Evolutionary conservation across 345 rosid species (phyloP).

Genomic region (Dipteronia dyeriana): DNA sequence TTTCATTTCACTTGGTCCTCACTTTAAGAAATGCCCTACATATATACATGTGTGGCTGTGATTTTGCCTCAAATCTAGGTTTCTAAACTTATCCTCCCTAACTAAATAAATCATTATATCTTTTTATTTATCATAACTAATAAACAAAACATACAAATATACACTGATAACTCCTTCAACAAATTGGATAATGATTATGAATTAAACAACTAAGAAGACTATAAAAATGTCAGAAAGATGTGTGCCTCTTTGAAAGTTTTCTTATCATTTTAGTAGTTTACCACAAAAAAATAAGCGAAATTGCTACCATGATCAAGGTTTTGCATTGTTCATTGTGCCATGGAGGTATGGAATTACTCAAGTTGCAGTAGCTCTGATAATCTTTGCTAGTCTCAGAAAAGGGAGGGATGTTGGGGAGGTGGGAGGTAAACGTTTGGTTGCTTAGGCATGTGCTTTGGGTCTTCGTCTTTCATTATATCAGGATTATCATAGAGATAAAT

Average conservation of each 20-base stretch:
- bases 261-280: too few relatives aligned
- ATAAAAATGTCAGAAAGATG: neutral
- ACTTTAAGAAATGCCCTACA: too few relatives aligned
- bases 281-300: too few relatives aligned
- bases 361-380: slow-evolving; percentile 6
- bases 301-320: neutral
- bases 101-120: too few relatives aligned
- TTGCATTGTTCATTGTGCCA: neutral
- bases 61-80: too few relatives aligned
- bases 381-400: neutral
- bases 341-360: neutral
- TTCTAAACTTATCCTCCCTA: too few relatives aligned
- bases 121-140: too few relatives aligned
- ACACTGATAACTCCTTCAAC: too few relatives aligned
- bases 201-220: neutral
- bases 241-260: too few relatives aligned
- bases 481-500: slow-evolving; percentile 14
- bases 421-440: neutral
- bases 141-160: too few relatives aligned
- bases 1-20: too few relatives aligned
- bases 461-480: neutral
- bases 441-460: slow-evolving; percentile 4
- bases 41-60: too few relatives aligned
- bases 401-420: neutral
- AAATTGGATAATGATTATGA: neutral